Conservation (phyloP, 768 basidiomycete genomes). For the Suillus discolor region DNA sequence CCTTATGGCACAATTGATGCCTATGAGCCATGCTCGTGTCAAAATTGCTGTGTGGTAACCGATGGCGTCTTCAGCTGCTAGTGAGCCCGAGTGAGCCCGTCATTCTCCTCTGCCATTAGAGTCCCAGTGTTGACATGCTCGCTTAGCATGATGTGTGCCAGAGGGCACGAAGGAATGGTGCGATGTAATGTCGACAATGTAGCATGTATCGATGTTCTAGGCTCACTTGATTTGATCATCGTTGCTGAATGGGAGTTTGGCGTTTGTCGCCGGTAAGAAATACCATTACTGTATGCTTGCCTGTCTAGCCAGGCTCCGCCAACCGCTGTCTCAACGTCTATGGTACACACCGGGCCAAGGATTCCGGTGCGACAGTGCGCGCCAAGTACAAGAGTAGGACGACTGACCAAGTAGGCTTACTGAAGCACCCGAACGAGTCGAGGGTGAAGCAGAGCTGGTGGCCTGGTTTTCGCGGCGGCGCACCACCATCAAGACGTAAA, state of each 20-base stretch:
- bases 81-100: neutral
- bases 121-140: neutral
- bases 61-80: neutral
- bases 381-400: too few relatives aligned
- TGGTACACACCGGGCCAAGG: too few relatives aligned
- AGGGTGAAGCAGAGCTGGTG: too few relatives aligned
- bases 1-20: rapidly evolving
- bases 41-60: neutral
- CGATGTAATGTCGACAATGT: neutral
- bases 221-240: neutral
- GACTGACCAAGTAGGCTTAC: too few relatives aligned
- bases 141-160: neutral
- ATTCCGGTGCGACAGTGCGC: too few relatives aligned
- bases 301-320: too few relatives aligned
- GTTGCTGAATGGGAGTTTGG: neutral
- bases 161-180: neutral
- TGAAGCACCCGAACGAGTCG: too few relatives aligned
- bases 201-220: neutral
- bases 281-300: too few relatives aligned
- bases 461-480: too few relatives aligned
- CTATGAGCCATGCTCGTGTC: neutral
- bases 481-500: too few relatives aligned
- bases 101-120: neutral
- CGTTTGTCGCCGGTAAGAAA: too few relatives aligned
- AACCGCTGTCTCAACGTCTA: too few relatives aligned